phyloP scores from a whole-genome alignment of 257 asterid genomes.

The Solanum tarijense region DNA sequence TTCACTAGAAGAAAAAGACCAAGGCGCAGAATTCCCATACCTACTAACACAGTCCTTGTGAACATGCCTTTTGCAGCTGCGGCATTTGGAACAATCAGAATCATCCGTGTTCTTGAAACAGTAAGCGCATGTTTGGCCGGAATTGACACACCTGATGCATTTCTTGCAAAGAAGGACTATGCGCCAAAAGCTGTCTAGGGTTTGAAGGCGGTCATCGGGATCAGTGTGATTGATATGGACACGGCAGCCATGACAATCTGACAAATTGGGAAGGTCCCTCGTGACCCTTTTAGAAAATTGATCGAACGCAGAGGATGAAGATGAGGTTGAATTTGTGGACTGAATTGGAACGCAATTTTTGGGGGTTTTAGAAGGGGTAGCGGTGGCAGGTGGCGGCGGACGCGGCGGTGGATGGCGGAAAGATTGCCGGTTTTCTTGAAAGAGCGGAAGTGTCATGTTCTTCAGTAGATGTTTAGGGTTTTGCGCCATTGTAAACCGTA shows the following conservation, averaged over 20 bases:
- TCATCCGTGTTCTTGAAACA: constrained; percentile 43
- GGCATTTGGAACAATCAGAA: constrained; percentile 34
- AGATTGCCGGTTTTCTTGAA: not conserved
- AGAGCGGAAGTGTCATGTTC: not conserved
- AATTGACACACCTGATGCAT: constrained; percentile 35
- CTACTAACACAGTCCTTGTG: constrained; percentile 47
- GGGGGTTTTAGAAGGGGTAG: not conserved
- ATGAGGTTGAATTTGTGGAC: not conserved
- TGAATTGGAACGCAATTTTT: not conserved
- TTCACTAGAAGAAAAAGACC: constrained; percentile 43
- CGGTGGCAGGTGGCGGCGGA: not conserved
- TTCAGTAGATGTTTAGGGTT: not conserved
- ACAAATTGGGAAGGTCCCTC: constrained; percentile 63
- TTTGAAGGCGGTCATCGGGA: constrained; percentile 67
- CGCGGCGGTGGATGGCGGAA: constrained; percentile 3
- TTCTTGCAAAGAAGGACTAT: constrained; percentile 65
- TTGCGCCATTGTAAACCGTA: not conserved
- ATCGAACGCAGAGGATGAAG: not conserved
- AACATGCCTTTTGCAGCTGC: constrained; percentile 39
- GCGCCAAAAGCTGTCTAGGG: constrained; percentile 78
- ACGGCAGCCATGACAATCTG: constrained; percentile 74
- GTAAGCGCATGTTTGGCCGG: constrained; percentile 55
- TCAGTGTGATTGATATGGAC: constrained; percentile 42
- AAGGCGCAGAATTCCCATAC: constrained; percentile 46
- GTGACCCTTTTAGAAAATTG: constrained; percentile 35